Evolutionary conservation across 345 rosid species (phyloP).

Genomic region (Salix caprea): DNA sequence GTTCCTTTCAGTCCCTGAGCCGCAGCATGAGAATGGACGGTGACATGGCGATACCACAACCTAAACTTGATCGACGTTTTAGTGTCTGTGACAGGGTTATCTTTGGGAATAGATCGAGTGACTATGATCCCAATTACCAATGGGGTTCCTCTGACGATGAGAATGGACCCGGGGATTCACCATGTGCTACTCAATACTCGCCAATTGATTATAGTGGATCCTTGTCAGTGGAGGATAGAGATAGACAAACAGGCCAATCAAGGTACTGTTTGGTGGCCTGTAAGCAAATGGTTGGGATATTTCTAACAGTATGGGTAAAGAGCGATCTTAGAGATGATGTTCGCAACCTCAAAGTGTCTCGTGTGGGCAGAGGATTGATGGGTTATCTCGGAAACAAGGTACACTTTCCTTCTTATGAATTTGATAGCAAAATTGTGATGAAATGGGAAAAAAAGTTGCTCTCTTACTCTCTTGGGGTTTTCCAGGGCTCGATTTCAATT

Average conservation of each 20-base stretch:
- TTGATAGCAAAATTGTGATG: constrained; percentile 11
- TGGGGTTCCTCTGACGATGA: constrained; percentile 89
- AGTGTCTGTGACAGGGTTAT: constrained; percentile 80
- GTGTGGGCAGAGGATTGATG: constrained; percentile 99
- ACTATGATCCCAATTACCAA: constrained; percentile 58
- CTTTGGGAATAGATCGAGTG: constrained; percentile 52
- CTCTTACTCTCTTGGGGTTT: constrained; percentile 14
- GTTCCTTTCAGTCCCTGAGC: constrained; percentile 70
- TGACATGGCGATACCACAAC: constrained; percentile 39
- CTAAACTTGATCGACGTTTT: constrained; percentile 59
- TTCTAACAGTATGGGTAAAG: constrained; percentile 89
- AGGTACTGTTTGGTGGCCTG: constrained; percentile 85
- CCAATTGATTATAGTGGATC: constrained; percentile 48
- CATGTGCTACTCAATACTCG: constrained; percentile 35
- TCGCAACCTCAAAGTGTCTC: constrained; percentile 78
- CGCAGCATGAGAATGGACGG: constrained; percentile 67
- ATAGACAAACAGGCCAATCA: constrained; percentile 45
- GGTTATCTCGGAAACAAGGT: constrained; percentile 99
- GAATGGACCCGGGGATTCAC: constrained; percentile 58
- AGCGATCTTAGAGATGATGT: constrained; percentile 70
- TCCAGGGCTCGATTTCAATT: constrained; percentile 95
- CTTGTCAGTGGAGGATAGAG: constrained; percentile 49
- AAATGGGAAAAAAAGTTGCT: neutral
- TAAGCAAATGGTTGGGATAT: constrained; percentile 98
- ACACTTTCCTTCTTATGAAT: constrained; percentile 8